Evolutionary conservation across 345 rosid species (phyloP).

Genomic region (Salix koriyanagi): DNA sequence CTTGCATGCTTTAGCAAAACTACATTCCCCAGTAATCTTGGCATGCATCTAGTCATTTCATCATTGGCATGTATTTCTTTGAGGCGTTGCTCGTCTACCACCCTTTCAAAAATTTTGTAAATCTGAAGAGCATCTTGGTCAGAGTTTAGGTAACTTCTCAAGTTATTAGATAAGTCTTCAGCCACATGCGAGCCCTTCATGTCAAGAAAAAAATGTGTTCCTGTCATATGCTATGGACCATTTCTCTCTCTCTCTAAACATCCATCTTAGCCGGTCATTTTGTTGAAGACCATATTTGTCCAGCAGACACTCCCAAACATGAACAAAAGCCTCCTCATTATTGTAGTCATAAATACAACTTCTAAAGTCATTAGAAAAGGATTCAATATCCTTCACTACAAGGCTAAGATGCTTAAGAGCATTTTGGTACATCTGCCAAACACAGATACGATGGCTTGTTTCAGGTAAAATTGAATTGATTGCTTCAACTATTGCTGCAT

Average conservation of each 20-base stretch:
- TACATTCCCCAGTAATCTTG: not conserved
- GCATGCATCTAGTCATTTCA: not conserved
- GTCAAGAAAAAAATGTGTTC: not conserved
- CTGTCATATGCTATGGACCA: not conserved
- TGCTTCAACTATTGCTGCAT: constrained; percentile 30
- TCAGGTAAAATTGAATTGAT: constrained; percentile 31
- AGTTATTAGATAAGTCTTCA: not conserved
- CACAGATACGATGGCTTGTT: constrained; percentile 20
- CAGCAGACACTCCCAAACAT: not conserved
- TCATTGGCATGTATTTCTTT: not conserved
- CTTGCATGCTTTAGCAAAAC: constrained; percentile 4
- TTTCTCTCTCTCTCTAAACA: not conserved
- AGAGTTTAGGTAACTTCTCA: not conserved
- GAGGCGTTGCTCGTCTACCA: not conserved
- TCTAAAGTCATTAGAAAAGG: constrained; percentile 25
- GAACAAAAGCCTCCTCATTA: not conserved
- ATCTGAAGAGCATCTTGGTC: not conserved
- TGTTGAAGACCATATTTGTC: not conserved
- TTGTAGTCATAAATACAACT: not conserved
- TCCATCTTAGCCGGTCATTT: not conserved
- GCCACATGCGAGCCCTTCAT: not conserved
- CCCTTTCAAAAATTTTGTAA: constrained; percentile 1
- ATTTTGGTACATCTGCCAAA: constrained; percentile 40
- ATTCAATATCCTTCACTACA: constrained; percentile 8
- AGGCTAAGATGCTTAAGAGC: constrained; percentile 30